Conservation (phyloP, 169 alveolate genomes). For the Plasmodium coatneyi region DNA sequence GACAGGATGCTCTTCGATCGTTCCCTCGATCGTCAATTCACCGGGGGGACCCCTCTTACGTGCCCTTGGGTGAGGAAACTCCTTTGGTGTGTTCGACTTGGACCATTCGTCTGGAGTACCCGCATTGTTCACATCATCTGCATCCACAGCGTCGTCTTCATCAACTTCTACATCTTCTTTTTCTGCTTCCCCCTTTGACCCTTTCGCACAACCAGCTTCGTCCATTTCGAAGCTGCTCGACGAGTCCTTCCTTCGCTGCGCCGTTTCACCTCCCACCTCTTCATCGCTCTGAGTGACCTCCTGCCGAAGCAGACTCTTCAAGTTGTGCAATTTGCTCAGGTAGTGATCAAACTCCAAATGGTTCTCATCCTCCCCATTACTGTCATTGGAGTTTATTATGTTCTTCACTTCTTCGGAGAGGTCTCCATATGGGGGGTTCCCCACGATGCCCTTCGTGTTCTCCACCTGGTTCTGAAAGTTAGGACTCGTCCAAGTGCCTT, state of each 20-base stretch:
- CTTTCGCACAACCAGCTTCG: too few relatives aligned
- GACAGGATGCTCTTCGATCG: background rate
- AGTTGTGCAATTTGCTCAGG: constrained; percentile 28
- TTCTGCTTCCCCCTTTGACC: background rate
- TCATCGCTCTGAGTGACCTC: constrained; percentile 14
- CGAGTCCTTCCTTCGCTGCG: too few relatives aligned
- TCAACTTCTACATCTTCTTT: background rate
- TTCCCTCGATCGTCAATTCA: background rate
- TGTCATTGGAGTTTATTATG: background rate
- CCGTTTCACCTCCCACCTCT: background rate
- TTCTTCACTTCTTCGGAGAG: constrained; percentile 3
- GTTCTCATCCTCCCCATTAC: constrained; percentile 20
- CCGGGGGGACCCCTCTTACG: background rate
- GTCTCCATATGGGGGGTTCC: background rate
- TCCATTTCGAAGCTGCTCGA: too few relatives aligned
- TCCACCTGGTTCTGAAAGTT: background rate
- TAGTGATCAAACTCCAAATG: constrained; percentile 33
- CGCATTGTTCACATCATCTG: background rate
- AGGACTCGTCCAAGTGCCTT: background rate
- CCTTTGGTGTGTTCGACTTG: background rate
- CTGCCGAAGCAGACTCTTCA: constrained; percentile 35
- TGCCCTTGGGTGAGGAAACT: background rate
- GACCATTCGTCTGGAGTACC: background rate
- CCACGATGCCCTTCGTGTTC: background rate
- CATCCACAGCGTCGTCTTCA: background rate